Evolutionary conservation across 257 asterid species (phyloP).

Genomic region (Agastache rugosa): DNA sequence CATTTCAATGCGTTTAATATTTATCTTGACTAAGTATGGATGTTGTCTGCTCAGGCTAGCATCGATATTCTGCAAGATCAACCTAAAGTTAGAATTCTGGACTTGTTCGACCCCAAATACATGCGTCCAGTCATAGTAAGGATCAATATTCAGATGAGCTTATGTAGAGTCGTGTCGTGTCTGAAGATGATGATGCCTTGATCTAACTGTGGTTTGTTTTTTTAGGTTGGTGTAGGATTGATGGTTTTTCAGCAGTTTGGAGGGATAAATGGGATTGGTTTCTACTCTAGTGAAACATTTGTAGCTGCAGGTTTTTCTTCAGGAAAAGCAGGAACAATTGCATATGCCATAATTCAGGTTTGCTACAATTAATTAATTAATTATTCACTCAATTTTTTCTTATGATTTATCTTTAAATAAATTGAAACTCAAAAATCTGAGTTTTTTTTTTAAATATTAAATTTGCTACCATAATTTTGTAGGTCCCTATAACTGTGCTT

Average conservation of each 20-base stretch:
- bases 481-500: slow-evolving; percentile 74
- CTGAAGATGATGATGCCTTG: background rate
- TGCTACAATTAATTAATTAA: background rate
- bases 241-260: slow-evolving; percentile 82
- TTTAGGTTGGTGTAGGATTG: slow-evolving; percentile 77
- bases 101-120: slow-evolving; percentile 60
- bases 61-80: slow-evolving; percentile 54
- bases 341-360: slow-evolving; percentile 81
- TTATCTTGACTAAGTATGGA: slow-evolving; percentile 1
- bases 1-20: background rate
- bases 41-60: slow-evolving; percentile 48
- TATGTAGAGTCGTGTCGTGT: background rate
- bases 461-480: background rate
- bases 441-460: background rate
- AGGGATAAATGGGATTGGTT: slow-evolving; percentile 80
- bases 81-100: slow-evolving; percentile 59
- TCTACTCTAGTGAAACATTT: slow-evolving; percentile 80
- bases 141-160: background rate
- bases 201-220: background rate
- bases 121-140: slow-evolving; percentile 74
- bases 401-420: background rate
- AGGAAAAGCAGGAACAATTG: slow-evolving; percentile 67
- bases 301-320: slow-evolving; percentile 78
- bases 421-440: background rate
- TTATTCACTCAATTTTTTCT: background rate